Conservation (phyloP, 2,329 filamentous ascomycete species). For the Fusarium keratoplasticum region DNA sequence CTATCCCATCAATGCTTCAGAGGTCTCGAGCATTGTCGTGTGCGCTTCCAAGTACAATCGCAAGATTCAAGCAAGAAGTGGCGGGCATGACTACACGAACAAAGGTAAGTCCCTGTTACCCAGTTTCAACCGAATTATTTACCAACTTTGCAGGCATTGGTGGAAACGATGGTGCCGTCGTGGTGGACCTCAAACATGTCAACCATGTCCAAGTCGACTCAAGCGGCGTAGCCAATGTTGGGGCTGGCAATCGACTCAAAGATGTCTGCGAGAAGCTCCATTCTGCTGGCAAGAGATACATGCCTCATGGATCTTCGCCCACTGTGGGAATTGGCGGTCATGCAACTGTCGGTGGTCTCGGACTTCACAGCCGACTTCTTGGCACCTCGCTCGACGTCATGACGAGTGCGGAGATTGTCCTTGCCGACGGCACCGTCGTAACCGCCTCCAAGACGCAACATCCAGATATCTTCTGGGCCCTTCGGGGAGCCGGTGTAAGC, state of each 20-base stretch:
- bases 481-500: slow-evolving; percentile 50
- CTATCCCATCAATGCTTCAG: background rate
- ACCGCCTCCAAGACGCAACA: slow-evolving; percentile 51
- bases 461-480: slow-evolving; percentile 48
- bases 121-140: background rate
- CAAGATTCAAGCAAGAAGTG: background rate
- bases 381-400: slow-evolving; percentile 3
- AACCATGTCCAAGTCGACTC: background rate
- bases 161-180: background rate
- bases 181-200: background rate
- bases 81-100: background rate
- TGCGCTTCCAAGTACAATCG: background rate
- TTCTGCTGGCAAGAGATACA: slow-evolving; percentile 1
- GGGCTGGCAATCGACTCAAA: background rate
- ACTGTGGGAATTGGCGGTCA: slow-evolving; percentile 11
- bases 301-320: slow-evolving; percentile 16
- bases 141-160: background rate
- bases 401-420: slow-evolving; percentile 50
- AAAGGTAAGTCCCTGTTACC: background rate
- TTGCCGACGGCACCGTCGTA: slow-evolving; percentile 53
- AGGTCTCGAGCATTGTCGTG: background rate
- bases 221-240: background rate
- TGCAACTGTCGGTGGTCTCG: slow-evolving; percentile 9
- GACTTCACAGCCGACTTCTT: background rate
- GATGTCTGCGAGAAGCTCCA: background rate